phyloP scores from a whole-genome alignment of 2,329 filamentous ascomycete genomes.

The Trichoderma koningii region DNA sequence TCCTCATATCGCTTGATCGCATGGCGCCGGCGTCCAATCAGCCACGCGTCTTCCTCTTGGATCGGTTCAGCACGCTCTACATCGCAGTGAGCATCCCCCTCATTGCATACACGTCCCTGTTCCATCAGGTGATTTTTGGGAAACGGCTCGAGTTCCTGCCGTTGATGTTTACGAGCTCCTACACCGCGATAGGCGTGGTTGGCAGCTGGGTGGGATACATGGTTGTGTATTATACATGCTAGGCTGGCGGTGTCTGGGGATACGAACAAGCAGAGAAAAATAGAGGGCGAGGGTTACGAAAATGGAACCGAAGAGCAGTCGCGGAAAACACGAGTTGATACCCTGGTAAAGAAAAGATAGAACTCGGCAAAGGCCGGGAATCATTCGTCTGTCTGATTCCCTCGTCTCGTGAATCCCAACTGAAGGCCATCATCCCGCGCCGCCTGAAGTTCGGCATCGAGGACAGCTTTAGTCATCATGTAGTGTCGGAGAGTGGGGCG shows the following conservation, averaged over 20 bases:
- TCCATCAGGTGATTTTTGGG: conserved; percentile 84
- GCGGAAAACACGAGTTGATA: conserved; percentile 29
- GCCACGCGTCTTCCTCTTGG: conserved; percentile 83
- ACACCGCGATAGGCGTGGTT: conserved; percentile 90
- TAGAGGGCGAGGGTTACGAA: conserved; percentile 29
- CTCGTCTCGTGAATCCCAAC: background rate
- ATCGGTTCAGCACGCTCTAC: conserved; percentile 87
- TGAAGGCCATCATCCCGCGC: background rate
- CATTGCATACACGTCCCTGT: conserved; percentile 81
- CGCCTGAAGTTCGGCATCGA: conserved; percentile 17
- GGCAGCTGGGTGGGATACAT: conserved; percentile 95
- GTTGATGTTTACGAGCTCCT: conserved; percentile 95
- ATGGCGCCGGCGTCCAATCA: conserved; percentile 80
- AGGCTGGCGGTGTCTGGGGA: conserved; percentile 16
- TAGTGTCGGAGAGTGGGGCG: conserved; percentile 32
- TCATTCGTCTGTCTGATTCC: background rate
- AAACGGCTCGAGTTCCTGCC: conserved; percentile 85
- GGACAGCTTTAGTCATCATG: conserved; percentile 35
- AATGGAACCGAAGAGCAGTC: background rate
- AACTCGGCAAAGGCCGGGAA: background rate
- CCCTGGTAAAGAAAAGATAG: conserved; percentile 25
- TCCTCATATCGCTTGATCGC: conserved; percentile 82
- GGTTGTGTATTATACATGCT: conserved; percentile 80
- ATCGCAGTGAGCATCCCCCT: conserved; percentile 87
- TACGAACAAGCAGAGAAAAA: background rate